Evolutionary conservation across 352 stramenopile species (phyloP).

Genomic region (Globisporangium perplexum): DNA sequence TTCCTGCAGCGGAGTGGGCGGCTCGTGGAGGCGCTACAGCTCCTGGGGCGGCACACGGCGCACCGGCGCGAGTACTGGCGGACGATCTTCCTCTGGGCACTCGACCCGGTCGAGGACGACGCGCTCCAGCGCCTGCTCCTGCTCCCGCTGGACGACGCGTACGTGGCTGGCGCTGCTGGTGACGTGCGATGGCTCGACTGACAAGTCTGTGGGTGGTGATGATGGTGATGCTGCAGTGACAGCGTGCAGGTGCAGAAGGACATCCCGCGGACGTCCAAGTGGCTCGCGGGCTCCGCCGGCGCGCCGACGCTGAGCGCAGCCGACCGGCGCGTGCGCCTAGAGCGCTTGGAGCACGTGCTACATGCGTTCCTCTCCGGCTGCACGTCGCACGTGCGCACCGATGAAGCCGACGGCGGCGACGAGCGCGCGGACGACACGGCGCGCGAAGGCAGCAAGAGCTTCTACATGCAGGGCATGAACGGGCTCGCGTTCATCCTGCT

Average conservation of each 20-base stretch:
- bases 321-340: conserved; percentile 25
- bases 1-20: conserved; percentile 55
- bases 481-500: conserved; percentile 73
- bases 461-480: conserved; percentile 88
- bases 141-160: conserved; percentile 43
- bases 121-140: conserved; percentile 16
- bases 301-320: conserved; percentile 38
- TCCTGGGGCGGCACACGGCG: conserved; percentile 51
- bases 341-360: conserved; percentile 40
- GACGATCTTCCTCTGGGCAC: conserved; percentile 59
- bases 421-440: conserved; percentile 7
- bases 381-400: conserved; percentile 33
- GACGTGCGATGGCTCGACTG: background rate
- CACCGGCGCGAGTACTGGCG: conserved; percentile 55
- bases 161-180: conserved; percentile 16
- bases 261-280: conserved; percentile 72
- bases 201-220: too few relatives aligned
- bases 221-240: conserved; percentile 26
- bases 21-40: conserved; percentile 71
- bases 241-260: conserved; percentile 73
- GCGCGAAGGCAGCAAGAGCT: conserved; percentile 25
- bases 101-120: conserved; percentile 17
- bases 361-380: conserved; percentile 69
- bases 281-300: conserved; percentile 52
- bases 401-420: conserved; percentile 4